Evolutionary conservation across 305 asterid genomes (phyloP).

Genomic region (Solanum hybrid): DNA sequence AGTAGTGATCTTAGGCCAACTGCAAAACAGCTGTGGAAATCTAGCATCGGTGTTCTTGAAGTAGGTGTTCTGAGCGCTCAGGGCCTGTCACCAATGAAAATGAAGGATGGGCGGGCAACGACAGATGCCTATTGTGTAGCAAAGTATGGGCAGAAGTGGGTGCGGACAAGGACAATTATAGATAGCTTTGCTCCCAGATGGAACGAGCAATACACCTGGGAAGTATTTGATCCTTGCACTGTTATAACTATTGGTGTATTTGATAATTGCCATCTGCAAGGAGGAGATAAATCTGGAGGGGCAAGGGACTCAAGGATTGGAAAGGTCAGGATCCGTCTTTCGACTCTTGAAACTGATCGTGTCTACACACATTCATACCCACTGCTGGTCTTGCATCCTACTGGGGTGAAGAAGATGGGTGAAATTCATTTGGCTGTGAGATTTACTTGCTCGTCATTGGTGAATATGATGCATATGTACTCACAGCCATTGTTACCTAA

Average conservation of each 20-base stretch:
- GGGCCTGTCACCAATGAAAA: slow-evolving; percentile 57
- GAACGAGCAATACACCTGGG: slow-evolving; percentile 82
- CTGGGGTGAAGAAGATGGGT: slow-evolving; percentile 70
- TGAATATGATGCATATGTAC: slow-evolving; percentile 62
- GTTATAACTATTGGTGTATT: slow-evolving; percentile 64
- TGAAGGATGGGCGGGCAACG: slow-evolving; percentile 48
- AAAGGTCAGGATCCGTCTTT: slow-evolving; percentile 66
- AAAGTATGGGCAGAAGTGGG: slow-evolving; percentile 72
- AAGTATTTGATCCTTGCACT: slow-evolving; percentile 68
- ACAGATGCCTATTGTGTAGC: slow-evolving; percentile 80
- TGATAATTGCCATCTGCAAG: slow-evolving; percentile 56
- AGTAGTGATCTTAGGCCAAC: slow-evolving; percentile 75
- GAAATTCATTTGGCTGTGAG: slow-evolving; percentile 64
- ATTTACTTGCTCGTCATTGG: slow-evolving; percentile 48
- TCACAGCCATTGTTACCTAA: slow-evolving; percentile 56
- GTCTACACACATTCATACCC: slow-evolving; percentile 66
- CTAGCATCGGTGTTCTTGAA: slow-evolving; percentile 68
- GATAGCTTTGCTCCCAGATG: slow-evolving; percentile 64
- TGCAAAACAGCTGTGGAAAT: slow-evolving; percentile 55
- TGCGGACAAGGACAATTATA: slow-evolving; percentile 57
- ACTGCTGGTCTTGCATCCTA: slow-evolving; percentile 52
- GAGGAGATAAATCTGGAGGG: slow-evolving; percentile 49
- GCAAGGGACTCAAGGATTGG: slow-evolving; percentile 57
- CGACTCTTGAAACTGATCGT: slow-evolving; percentile 68
- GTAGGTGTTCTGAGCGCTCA: slow-evolving; percentile 49